Base-by-base conservation (phyloP, 2,329 filamentous ascomycete species). In the Botrytis galanthina region DNA sequence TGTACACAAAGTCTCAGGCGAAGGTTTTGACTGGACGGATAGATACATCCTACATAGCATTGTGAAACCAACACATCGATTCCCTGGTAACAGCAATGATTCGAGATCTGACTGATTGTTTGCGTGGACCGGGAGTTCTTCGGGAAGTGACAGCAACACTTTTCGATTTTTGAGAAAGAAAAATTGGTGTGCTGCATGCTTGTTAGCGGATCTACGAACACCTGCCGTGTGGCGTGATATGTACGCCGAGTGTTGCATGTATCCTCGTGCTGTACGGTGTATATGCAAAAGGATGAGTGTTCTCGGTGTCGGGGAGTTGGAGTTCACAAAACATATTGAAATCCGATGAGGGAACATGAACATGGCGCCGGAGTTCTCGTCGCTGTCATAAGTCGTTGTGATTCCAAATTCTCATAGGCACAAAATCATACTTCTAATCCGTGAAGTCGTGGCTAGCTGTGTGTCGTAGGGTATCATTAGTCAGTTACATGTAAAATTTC, bases 211-310 rank as follows among this genome's bases (percentile, higher is more conserved):
- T 70, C 68, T 70, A 22, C 29, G 22, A 60, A 70, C 39, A 44
- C n/a, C 35, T 46, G 68, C 54, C 20, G 68, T 70, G 57, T 70
- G 54, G 54, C 39, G 42, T 61, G 54, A 61, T 70, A 70, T 70
- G 70, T 66, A 44, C 22, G 60, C 69, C 39, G 29, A 71, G 42
- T 64, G 37, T 51, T 71, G 57, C 46, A 71, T 71, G 46, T 46
- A 72, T 66, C 48, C n/a, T 37, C 32, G 18, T 42, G 32, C 35
- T 63, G 35, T 71, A 66, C 32, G 5, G 42, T 20, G 29, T 51
- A 10, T 64, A 42, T 44, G 59, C n/a, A 48, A 71, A 16, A 18
- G 54, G 57, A 60, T 42, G 37, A 54, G 70, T 35, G 10, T 57
- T 57, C 29, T 37, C 69, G 59, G 59, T 20, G n/a, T 71, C n/a